Evolutionary conservation across 306 rosid genomes (phyloP).

Genomic region (Prunus dulcis): DNA sequence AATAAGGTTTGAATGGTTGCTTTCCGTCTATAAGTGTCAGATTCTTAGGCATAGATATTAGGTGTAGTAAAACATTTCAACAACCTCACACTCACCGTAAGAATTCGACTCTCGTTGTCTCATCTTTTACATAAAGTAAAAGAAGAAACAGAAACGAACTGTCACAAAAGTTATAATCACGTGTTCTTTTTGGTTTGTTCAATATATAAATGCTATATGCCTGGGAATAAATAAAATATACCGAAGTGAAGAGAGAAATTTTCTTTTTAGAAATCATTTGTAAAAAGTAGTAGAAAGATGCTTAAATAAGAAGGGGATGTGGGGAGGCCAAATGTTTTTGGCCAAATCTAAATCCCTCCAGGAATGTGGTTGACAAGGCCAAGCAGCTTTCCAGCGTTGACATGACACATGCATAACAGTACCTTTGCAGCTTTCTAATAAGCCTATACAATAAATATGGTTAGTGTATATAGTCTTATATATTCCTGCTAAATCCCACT

Average conservation of each 20-base stretch:
- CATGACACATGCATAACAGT: background rate
- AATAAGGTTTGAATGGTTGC: slow-evolving; percentile 1
- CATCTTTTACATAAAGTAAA: no score
- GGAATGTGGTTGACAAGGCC: background rate
- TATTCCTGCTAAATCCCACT: background rate
- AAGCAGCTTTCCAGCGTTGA: background rate
- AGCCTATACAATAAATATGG: background rate
- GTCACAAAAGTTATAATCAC: no score
- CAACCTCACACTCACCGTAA: no score
- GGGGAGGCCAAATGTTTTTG: no score
- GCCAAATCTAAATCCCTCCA: background rate
- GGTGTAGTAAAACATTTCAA: background rate
- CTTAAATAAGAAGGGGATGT: no score
- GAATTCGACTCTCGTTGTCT: no score
- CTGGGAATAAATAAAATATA: no score
- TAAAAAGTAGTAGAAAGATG: no score
- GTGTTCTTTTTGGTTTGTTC: no score
- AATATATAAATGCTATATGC: no score
- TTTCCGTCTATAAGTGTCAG: background rate
- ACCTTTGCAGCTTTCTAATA: background rate
- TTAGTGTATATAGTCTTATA: background rate
- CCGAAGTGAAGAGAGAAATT: background rate
- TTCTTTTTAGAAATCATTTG: no score
- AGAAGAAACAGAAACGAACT: no score
- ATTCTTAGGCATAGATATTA: background rate